A percentile compares a stretch with the other conserved stretches of the same genome.
These are phyloP conservation scores for Rosa rugosa DNA, from an alignment of 306 rosid species.

Conservation along the genomic window DNA sequence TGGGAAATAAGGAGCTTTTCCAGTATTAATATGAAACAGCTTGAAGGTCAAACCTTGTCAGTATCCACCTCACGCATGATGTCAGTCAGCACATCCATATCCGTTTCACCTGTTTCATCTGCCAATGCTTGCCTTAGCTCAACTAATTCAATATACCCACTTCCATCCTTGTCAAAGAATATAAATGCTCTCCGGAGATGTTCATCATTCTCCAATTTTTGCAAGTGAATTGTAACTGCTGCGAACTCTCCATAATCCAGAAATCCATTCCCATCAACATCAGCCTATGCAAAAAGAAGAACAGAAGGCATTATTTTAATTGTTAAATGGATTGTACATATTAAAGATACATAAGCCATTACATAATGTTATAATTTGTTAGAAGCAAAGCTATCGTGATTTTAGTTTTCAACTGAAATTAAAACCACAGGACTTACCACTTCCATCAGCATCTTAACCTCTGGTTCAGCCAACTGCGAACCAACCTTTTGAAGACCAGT, in stretches of 20 bases:
- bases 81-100: conserved; percentile 67
- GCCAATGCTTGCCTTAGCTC: conserved; percentile 74
- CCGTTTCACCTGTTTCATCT: conserved; percentile 84
- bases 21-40: conserved; percentile 10
- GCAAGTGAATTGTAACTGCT: conserved; percentile 97
- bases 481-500: conserved; percentile 90
- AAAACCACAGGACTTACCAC: conserved; percentile 56
- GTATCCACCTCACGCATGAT: conserved; percentile 97
- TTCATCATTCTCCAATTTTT: conserved; percentile 94
- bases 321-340: not conserved
- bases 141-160: conserved; percentile 76
- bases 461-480: conserved; percentile 95
- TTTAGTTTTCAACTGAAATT: not conserved
- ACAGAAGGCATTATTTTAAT: conserved; percentile 13
- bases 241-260: conserved; percentile 98
- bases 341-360: not conserved
- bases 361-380: not conserved
- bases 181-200: conserved; percentile 84
- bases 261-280: conserved; percentile 96
- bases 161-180: conserved; percentile 86
- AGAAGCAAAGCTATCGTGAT: not conserved
- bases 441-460: conserved; percentile 98
- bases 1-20: not conserved
- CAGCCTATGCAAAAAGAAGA: conserved; percentile 59
- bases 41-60: conserved; percentile 73